Percentiles rank a stretch among this genome's conserved stretches.
Conservation (phyloP, 192 early-diverging fungal genomes). For the Haplosporangium gracile region DNA sequence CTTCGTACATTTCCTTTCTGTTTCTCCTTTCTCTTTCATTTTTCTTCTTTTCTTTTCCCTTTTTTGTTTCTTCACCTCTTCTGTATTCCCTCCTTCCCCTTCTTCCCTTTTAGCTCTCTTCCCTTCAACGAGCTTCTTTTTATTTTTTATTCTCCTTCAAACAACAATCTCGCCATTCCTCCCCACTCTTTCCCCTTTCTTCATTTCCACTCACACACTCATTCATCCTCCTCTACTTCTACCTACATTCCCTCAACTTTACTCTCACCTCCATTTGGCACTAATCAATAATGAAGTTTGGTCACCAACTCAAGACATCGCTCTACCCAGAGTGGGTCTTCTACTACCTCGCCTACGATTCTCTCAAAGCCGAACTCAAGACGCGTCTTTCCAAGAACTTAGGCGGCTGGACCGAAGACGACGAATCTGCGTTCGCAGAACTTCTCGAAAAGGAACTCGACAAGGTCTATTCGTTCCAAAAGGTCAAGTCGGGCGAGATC, state of each 20-base stretch:
- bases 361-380: conserved; percentile 90
- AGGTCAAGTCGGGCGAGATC: conserved; percentile 82
- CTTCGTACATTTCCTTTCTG: not conserved
- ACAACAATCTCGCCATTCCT: not conserved
- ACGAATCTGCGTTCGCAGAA: conserved; percentile 89
- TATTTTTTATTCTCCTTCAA: not conserved
- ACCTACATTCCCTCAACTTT: too few relatives aligned
- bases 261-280: not conserved
- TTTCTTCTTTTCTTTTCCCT: not conserved
- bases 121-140: not conserved
- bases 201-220: not conserved
- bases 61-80: not conserved
- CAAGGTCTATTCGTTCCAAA: conserved; percentile 87
- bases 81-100: not conserved
- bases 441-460: conserved; percentile 91
- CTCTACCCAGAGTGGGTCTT: conserved; percentile 90
- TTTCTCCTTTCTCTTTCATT: not conserved
- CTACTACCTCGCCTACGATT: conserved; percentile 85
- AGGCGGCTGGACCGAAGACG: conserved; percentile 82
- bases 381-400: conserved; percentile 59
- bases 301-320: conserved; percentile 82
- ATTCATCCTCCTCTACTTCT: not conserved
- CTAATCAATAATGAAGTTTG: conserved; percentile 86
- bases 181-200: not conserved
- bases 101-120: not conserved